phyloP scores from a whole-genome alignment of 169 alveolate species.

The Cryptosporidium sp. region DNA sequence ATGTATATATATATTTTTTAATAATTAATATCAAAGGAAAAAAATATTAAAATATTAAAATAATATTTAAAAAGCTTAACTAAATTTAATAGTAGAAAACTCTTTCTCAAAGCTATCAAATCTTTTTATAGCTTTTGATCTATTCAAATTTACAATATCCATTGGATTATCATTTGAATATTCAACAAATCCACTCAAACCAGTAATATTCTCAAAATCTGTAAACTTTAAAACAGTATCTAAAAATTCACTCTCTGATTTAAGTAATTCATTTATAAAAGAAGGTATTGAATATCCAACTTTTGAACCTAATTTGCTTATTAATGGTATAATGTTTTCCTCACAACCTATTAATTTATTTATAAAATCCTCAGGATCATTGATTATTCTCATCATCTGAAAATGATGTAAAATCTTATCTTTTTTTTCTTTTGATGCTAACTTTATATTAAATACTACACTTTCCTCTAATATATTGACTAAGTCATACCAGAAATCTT shows the following conservation, averaged over 20 bases:
- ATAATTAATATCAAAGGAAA: not conserved
- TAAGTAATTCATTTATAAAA: conserved; percentile 11
- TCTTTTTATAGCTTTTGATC: conserved; percentile 40
- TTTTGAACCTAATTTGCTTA: not conserved
- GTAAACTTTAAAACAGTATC: conserved; percentile 42
- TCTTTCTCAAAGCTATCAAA: conserved; percentile 35
- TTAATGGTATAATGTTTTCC: not conserved
- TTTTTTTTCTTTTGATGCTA: conserved; percentile 29
- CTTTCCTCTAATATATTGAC: conserved; percentile 9
- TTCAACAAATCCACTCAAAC: conserved; percentile 53
- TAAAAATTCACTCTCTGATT: conserved; percentile 6
- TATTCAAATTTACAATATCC: conserved; percentile 28
- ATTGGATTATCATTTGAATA: conserved; percentile 33
- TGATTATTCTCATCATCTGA: conserved; percentile 31
- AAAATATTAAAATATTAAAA: not conserved
- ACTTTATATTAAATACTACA: conserved; percentile 9
- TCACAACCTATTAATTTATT: not conserved
- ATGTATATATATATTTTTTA: too few relatives aligned
- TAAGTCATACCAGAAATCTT: conserved; percentile 68
- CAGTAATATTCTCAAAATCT: conserved; percentile 38
- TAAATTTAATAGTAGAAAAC: not conserved
- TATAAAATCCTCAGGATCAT: conserved; percentile 32
- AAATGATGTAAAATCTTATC: not conserved
- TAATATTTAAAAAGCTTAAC: not conserved
- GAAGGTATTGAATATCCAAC: conserved; percentile 55